These are phyloP conservation scores for Ophiostoma tasmaniense DNA, from an alignment of 2,329 filamentous ascomycete genomes.

Conservation along the genomic window DNA sequence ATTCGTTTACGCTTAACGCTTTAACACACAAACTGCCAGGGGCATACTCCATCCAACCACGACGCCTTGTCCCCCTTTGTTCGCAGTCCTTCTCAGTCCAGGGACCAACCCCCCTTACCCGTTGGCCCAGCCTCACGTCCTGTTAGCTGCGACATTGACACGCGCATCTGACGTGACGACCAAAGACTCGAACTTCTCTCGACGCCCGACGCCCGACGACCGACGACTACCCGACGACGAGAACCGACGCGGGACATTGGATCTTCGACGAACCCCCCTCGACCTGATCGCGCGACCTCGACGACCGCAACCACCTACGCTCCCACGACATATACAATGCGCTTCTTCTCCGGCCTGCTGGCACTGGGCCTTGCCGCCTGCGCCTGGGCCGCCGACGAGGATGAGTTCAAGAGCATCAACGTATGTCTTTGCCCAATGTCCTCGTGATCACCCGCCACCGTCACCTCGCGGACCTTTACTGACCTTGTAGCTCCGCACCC, in stretches of 20 bases:
- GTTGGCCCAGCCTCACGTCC: background rate
- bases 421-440: slow-evolving; percentile 10
- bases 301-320: background rate
- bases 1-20: background rate
- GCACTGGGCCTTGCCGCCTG: slow-evolving; percentile 42
- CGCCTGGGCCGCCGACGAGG: slow-evolving; percentile 40
- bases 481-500: slow-evolving; percentile 59
- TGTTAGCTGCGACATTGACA: background rate
- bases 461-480: background rate
- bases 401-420: slow-evolving; percentile 40
- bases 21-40: background rate
- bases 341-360: slow-evolving; percentile 31
- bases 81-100: background rate
- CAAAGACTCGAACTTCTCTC: too few relatives aligned
- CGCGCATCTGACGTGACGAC: background rate
- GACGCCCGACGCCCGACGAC: background rate
- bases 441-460: too few relatives aligned
- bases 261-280: background rate
- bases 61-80: background rate
- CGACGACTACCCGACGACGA: background rate
- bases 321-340: background rate
- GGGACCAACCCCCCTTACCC: background rate
- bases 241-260: background rate
- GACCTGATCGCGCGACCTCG: background rate
- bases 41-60: slow-evolving; percentile 2